Evolutionary conservation across 192 early-diverging fungal species (phyloP), one percentile per base, ranked within the genome.

Genomic region (Entomortierella beljakovae): DNA sequence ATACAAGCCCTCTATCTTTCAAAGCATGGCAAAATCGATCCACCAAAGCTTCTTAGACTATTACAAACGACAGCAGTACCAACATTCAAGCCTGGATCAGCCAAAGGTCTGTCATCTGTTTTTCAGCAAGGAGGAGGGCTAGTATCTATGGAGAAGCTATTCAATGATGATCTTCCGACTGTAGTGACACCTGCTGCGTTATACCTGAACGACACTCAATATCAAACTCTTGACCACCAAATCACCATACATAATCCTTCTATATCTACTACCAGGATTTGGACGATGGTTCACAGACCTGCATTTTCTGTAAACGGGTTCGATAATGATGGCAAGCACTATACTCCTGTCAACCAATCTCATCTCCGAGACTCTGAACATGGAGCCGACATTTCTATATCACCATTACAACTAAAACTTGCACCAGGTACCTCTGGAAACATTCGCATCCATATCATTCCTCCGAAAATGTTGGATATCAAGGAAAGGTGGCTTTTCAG

Each of bases 61-160:
- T 55, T 68, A 4, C 64, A 68, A 29, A 68, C 73, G 18, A 68
- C 73, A 16, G 65, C 73, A 18, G 38, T 49, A 5, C 40, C 49
- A 1, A 77, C 73, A 1, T 28, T 65, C 35, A 49, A 48, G 13
- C 65, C 73, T 8, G 63, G 73, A 2, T 68, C 65, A 0, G 37
- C 16, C 0, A 57, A 51, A 0, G 65, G 73, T 6, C 48, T 77
- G 34, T 43, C 53, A 6, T 89, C 92, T 28, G 90, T 91, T 9
- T 81, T 87, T 52, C 82, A 74, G 32, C 89, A 91, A 72, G 92
- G 91, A 3, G 82, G 81, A 31, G 95, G 95, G 6, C 83, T 95
- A 8, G 82, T 97, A 8, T 86, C 94, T 67, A 66, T 94, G 37
- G 87, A 85, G 59, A 46, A 32, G 23, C 53, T 68, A 18, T 71